These are phyloP conservation scores for Catunica adiposa DNA, from an alignment of 2,329 filamentous ascomycete species.

Conservation along the genomic window DNA sequence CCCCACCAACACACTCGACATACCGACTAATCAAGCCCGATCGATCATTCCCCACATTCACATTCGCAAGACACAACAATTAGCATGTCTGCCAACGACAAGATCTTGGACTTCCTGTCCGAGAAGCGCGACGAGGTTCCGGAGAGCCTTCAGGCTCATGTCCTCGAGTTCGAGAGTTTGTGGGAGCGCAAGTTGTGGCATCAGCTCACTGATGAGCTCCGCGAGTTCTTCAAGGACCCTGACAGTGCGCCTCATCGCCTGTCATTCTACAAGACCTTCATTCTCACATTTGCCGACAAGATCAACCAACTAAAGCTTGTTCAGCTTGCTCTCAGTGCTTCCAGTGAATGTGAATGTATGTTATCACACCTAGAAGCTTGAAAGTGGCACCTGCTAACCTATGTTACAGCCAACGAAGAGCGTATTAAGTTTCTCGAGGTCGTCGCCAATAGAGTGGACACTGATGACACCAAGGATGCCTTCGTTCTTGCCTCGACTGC, in stretches of 20 bases:
- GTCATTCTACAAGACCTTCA: slow-evolving; percentile 83
- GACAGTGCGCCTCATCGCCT: slow-evolving; percentile 73
- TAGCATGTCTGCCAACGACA: slow-evolving; percentile 37
- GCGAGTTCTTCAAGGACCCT: slow-evolving; percentile 73
- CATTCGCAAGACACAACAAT: no score
- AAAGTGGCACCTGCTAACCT: neutral
- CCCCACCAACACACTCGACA: no score
- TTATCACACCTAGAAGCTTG: neutral
- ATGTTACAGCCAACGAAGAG: slow-evolving; percentile 59
- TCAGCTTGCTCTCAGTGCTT: slow-evolving; percentile 71
- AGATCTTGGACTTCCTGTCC: slow-evolving; percentile 79
- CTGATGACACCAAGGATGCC: slow-evolving; percentile 84
- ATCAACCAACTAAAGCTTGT: slow-evolving; percentile 99
- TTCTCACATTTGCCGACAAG: slow-evolving; percentile 91
- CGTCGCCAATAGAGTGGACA: slow-evolving; percentile 76
- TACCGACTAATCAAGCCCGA: no score
- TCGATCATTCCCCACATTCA: no score
- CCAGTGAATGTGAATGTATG: slow-evolving; percentile 64
- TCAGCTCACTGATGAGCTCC: slow-evolving; percentile 78
- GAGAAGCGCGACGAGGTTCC: slow-evolving; percentile 79
- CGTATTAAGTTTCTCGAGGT: slow-evolving; percentile 70
- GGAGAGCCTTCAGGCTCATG: slow-evolving; percentile 71
- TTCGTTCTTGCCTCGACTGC: slow-evolving; percentile 87
- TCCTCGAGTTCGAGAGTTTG: slow-evolving; percentile 84
- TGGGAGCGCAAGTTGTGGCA: slow-evolving; percentile 99